phyloP scores from a whole-genome alignment of 805 yeast species.

The Nakazawaea ernobii region DNA sequence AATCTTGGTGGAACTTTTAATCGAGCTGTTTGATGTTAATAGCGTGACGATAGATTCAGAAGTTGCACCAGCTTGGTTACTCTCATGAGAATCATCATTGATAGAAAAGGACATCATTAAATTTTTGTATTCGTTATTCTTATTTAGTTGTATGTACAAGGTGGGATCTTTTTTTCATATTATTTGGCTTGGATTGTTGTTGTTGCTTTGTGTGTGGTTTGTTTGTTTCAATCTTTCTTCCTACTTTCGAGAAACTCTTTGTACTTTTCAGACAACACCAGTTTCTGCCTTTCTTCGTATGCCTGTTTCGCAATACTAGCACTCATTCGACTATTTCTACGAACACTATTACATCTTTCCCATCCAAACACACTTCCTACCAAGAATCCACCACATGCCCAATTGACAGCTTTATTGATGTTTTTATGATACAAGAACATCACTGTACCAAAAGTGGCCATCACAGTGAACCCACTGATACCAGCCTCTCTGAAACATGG shows the following conservation, averaged over 20 bases:
- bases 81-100: conserved; percentile 15
- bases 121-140: too few species aligned
- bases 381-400: conserved; percentile 78
- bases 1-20: conserved; percentile 82
- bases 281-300: conserved; percentile 24
- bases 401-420: conserved; percentile 59
- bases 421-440: conserved; percentile 64
- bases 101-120: background rate
- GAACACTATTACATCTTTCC: conserved; percentile 82
- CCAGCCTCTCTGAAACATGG: conserved; percentile 83
- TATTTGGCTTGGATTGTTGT: too few species aligned
- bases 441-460: conserved; percentile 64
- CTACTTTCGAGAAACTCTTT: conserved; percentile 16
- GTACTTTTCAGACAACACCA: conserved; percentile 28
- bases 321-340: conserved; percentile 60
- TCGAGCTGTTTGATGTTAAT: conserved; percentile 61
- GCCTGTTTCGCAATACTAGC: conserved; percentile 63
- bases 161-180: too few species aligned
- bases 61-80: conserved; percentile 43
- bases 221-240: conserved; percentile 9
- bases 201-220: too few species aligned
- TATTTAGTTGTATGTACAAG: too few species aligned
- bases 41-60: conserved; percentile 35
- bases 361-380: conserved; percentile 80
- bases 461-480: conserved; percentile 64